These are phyloP conservation scores for Cordyceps javanica DNA, from an alignment of 2,329 filamentous ascomycete species.

Conservation along the genomic window DNA sequence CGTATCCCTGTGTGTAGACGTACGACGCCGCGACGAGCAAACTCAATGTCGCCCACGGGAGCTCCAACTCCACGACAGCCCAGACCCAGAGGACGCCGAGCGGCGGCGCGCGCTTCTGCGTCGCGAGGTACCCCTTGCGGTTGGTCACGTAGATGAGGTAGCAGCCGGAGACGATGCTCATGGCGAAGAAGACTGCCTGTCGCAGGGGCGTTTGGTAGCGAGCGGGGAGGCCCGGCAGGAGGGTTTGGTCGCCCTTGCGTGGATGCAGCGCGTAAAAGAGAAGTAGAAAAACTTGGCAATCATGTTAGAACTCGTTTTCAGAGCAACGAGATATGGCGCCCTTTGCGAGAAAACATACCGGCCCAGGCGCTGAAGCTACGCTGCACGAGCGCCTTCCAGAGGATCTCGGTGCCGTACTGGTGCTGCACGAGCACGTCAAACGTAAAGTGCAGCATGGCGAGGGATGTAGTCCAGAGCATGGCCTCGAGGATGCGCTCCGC, in stretches of 20 bases:
- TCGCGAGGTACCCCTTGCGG: slow-evolving; percentile 69
- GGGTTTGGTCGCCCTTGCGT: slow-evolving; percentile 39
- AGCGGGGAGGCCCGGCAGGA: slow-evolving; percentile 44
- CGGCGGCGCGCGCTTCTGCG: slow-evolving; percentile 89
- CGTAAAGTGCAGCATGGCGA: slow-evolving; percentile 69
- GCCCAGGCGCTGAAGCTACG: slow-evolving; percentile 48
- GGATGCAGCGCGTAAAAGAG: slow-evolving; percentile 54
- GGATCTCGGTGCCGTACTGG: slow-evolving; percentile 65
- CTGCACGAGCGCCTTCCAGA: slow-evolving; percentile 48
- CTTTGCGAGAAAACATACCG: slow-evolving; percentile 32
- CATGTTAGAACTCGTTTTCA: slow-evolving; percentile 37
- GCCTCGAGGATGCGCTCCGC: slow-evolving; percentile 50
- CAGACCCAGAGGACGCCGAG: slow-evolving; percentile 89
- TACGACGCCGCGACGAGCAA: slow-evolving; percentile 40
- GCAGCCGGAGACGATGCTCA: slow-evolving; percentile 59
- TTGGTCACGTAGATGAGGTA: slow-evolving; percentile 82
- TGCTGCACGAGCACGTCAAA: slow-evolving; percentile 73
- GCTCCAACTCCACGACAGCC: slow-evolving; percentile 79
- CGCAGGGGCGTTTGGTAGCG: slow-evolving; percentile 42
- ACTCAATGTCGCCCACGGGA: slow-evolving; percentile 57
- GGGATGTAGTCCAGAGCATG: slow-evolving; percentile 51
- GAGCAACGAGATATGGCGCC: slow-evolving; percentile 5
- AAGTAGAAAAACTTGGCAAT: slow-evolving; percentile 33
- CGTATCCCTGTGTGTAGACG: slow-evolving; percentile 45
- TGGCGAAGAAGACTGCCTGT: slow-evolving; percentile 57